Evolutionary conservation across 2,329 filamentous ascomycete species (phyloP), one percentile per base, ranked within the genome.

Genomic region (Aspergillus quadricinctus): DNA sequence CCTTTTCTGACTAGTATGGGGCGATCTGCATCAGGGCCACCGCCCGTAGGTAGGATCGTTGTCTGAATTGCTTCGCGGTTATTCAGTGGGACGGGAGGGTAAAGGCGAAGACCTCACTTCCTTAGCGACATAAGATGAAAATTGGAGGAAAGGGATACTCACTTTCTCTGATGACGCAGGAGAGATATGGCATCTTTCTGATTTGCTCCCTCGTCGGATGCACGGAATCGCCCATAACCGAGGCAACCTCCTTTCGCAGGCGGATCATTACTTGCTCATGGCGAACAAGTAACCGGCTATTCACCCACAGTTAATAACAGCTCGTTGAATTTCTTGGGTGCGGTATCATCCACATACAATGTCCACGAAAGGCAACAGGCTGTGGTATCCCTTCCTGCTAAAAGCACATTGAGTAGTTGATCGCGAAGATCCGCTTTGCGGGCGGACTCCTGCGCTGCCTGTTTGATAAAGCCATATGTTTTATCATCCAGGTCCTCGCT

Each of bases 11-110:
- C 58, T 25, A 67, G 63, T 8, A 73, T 61, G 10, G 69, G 69
- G 1, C 61, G 57, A 1, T 64, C 56, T 4, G 63, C 65, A 68
- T 87, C 81, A 1, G 81, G 78, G 0, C 87, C 87, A 52, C 86
- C 86, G 57, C 87, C 69, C 7, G 57, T 60, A 11, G 72, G 73
- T 53, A 77, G 61, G 3, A 67, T 69, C 3, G 75, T 77, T 40
- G 72, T 73, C 19, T 58, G 57, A n/a, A 67, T 60, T 3, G 71
- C 68, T 14, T 64, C 59, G 28, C 72, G 67, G 21, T 64, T 60
- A 54, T 78, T 78, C 29, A 72, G 56, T 1, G 75, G 75, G 4
- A 78, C 73, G 5, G 69, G 64, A 1, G 74, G 69, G 55, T 75
- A 73, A 1, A 76, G 59, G 14, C 75, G 70, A 28, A 77, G 62